Base-by-base conservation (phyloP, 495 filamentous ascomycete species). In the Daldinia concentrica region DNA sequence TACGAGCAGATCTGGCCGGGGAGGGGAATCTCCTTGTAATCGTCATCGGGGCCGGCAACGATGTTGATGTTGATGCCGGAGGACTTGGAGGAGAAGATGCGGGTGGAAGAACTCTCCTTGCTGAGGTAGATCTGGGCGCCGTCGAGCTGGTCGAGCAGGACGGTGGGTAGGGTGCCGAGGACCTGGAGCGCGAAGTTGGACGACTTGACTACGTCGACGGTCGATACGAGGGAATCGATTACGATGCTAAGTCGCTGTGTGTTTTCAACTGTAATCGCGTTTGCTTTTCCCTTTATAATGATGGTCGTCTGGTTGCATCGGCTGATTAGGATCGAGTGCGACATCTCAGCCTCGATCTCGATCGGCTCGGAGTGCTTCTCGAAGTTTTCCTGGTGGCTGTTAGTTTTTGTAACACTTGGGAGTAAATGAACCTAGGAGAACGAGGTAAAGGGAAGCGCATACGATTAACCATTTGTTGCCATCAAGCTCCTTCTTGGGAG, bases 381-480 rank as follows among this genome's bases (percentile, higher is more conserved):
- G 76, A 89, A 97, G 83, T 99, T 94, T 84, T 98, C 95, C 90
- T 91, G 54, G 4, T 14, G 2, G 26, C 48, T 19, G 26, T 67
- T 66, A 73, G 64, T 70, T 54, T n/a, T 8, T 12, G 3, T 14
- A 36, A 6, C 4, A 4, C 36, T 26, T 39, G 64, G 37, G 34
- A 37, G 36, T 6, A 9, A 12, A 51, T 3, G 5, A 43, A 11
- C 3, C 15, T 4, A 15, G 17, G 11, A 17, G 4, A 41, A 24
- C n/a, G 34, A 17, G 17, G 12, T 14, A 14, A 36, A 34, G 26
- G 5, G 39, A 22, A 74, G 80, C 59, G 1, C 76, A 71, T 81
- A 91, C 90, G 72, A 99, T 87, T 59, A 91, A 86, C 96, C 96
- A 99, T 80, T 98, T 98, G 79, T 91, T 97, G 66, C 94, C 93